Evolutionary conservation across 495 filamentous ascomycete species (phyloP), one percentile per base, ranked within the genome.

Genomic region (Trichoderma orchidacearum): DNA sequence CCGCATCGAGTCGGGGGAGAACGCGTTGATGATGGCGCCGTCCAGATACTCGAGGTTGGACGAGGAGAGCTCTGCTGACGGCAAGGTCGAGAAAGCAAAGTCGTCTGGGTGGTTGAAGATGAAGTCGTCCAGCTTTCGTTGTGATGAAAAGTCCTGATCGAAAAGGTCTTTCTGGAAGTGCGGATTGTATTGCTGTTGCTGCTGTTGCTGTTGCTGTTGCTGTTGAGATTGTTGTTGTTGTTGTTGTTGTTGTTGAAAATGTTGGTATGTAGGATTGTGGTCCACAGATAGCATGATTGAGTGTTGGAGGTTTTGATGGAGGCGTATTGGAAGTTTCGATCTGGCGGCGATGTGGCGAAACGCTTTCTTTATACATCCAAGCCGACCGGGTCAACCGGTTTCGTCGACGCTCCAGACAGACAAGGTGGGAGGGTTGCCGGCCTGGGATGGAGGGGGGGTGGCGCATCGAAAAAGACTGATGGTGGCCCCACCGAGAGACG

Each of bases 1-100:
- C 64, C 70, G 71, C 73, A 77, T 76, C 60, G 63, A 61, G 56
- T 64, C 69, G 45, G 41, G 29, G 60, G 59, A 41, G 64, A 51
- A 32, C 61, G 63, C 28, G 68, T 59, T 55, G 56, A 59, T 58
- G 61, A 63, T 50, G 60, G 55, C 41, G 54, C 57, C 45, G 60
- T 61, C 45, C 57, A 60, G 30, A 60, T 62, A 62, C 64, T 67
- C 57, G 34, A 60, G 52, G 7, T 56, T 59, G 62, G 66, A 68
- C 63, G 66, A 66, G 60, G 68, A 62, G 30, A 51, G 57, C 54
- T 58, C 58, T 45, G 51, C 25, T 56, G 58, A 35, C 41, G 56
- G 45, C 61, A 61, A 53, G 34, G 56, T 27, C 34, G 61, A 50
- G 35, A 56, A 38, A 56, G 59, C 28, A 45, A 30, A 17, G 31